Evolutionary conservation across 1,284 basidiomycete genomes (phyloP).

Genomic region (Microbotryomycetes sp.): DNA sequence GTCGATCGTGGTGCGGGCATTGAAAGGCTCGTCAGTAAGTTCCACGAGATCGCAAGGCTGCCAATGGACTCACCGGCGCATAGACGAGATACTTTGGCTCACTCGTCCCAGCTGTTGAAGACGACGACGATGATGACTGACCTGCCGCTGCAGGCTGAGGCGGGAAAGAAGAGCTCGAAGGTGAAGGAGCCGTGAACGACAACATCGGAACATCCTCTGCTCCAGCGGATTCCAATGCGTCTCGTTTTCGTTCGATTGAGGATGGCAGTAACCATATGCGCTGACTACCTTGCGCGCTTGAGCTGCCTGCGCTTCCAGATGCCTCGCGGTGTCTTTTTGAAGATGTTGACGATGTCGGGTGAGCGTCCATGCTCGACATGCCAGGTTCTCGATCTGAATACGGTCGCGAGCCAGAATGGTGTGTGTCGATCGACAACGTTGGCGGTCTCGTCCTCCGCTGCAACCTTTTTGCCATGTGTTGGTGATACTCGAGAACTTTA

Average conservation of each 20-base stretch:
- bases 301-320: too few species aligned
- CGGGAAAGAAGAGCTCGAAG: slow-evolving; percentile 2
- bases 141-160: slow-evolving; percentile 4
- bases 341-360: not conserved
- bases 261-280: slow-evolving; percentile 19
- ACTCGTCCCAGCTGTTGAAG: not conserved
- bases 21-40: not conserved
- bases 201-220: slow-evolving; percentile 13
- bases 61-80: slow-evolving; percentile 11
- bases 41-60: too few species aligned
- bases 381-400: not conserved
- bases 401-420: too few species aligned
- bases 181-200: slow-evolving; percentile 17
- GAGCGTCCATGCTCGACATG: too few species aligned
- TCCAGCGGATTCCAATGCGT: not conserved
- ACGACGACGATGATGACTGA: not conserved
- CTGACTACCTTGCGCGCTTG: not conserved
- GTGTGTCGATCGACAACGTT: not conserved
- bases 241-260: slow-evolving; percentile 1
- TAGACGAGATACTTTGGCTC: slow-evolving; percentile 16
- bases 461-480: not conserved
- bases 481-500: slow-evolving; percentile 14
- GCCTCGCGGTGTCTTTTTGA: not conserved
- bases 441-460: not conserved
- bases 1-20: not conserved